phyloP scores from a whole-genome alignment of 192 early-diverging fungal species.

The Coemansia reversa region DNA sequence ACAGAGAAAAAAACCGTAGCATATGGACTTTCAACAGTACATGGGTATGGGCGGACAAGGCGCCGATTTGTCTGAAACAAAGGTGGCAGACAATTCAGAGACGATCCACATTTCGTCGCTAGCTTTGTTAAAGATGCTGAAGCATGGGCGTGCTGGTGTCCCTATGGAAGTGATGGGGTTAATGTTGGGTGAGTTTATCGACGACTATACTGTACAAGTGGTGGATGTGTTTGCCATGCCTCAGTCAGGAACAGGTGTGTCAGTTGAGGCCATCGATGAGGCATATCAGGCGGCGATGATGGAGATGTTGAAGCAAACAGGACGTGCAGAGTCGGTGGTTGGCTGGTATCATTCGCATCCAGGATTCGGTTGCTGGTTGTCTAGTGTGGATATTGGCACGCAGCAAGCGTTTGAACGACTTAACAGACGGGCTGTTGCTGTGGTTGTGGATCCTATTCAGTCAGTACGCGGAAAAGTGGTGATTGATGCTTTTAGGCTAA shows the following conservation, averaged over 20 bases:
- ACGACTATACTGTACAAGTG: constrained; percentile 98
- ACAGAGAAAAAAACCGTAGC: constrained; percentile 8
- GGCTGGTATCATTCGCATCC: constrained; percentile 99
- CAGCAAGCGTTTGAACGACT: constrained; percentile 97
- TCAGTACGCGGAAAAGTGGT: constrained; percentile 99
- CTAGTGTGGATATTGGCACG: constrained; percentile 98
- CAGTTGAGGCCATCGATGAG: constrained; percentile 98
- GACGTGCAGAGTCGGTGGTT: constrained; percentile 97
- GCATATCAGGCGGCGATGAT: constrained; percentile 99
- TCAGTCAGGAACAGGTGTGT: constrained; percentile 98
- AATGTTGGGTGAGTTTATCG: constrained; percentile 99
- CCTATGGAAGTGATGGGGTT: constrained; percentile 99
- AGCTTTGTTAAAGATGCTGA: constrained; percentile 94
- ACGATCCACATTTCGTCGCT: constrained; percentile 99
- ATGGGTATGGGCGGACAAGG: constrained; percentile 42
- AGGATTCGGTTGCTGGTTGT: constrained; percentile 99
- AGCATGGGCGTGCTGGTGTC: constrained; percentile 94
- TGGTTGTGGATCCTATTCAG: constrained; percentile 99
- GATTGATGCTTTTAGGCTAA: constrained; percentile 98
- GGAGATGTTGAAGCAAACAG: constrained; percentile 99
- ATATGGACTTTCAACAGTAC: constrained; percentile 47
- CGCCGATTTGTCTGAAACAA: constrained; percentile 40
- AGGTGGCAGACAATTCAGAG: constrained; percentile 85
- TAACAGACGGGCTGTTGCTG: constrained; percentile 92
- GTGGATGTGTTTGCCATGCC: constrained; percentile 99